Conservation (phyloP, 306 rosid species). For the Potentilla sterilis region DNA sequence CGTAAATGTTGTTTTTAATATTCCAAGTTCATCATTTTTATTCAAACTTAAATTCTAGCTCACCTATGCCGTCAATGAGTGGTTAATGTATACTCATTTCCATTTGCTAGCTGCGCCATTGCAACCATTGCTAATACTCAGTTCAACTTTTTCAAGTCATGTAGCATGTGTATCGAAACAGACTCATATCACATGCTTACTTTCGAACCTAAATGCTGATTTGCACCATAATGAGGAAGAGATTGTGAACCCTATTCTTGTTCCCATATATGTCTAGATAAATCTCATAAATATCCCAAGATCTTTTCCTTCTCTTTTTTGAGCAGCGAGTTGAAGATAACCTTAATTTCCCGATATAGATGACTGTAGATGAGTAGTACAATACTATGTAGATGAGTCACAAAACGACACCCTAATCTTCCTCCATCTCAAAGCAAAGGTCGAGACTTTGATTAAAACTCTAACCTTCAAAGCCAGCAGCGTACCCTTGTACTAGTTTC, state of each 20-base stretch:
- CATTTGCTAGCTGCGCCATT: neutral
- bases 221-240: neutral
- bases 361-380: too few species aligned
- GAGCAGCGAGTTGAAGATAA: neutral
- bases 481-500: neutral
- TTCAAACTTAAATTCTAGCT: too few species aligned
- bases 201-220: neutral
- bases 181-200: too few species aligned
- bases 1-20: neutral
- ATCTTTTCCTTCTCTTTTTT: neutral
- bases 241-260: neutral
- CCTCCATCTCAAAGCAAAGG: neutral
- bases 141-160: too few species aligned
- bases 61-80: neutral
- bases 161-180: too few species aligned
- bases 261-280: neutral
- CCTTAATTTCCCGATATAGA: too few species aligned
- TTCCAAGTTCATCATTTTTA: neutral
- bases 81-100: too few species aligned
- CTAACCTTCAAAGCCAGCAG: neutral
- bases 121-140: neutral
- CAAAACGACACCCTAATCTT: slow-evolving; percentile 6
- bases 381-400: neutral
- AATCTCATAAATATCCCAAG: neutral
- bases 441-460: neutral